phyloP scores from a whole-genome alignment of 768 basidiomycete species.

The Serendipita indica region DNA sequence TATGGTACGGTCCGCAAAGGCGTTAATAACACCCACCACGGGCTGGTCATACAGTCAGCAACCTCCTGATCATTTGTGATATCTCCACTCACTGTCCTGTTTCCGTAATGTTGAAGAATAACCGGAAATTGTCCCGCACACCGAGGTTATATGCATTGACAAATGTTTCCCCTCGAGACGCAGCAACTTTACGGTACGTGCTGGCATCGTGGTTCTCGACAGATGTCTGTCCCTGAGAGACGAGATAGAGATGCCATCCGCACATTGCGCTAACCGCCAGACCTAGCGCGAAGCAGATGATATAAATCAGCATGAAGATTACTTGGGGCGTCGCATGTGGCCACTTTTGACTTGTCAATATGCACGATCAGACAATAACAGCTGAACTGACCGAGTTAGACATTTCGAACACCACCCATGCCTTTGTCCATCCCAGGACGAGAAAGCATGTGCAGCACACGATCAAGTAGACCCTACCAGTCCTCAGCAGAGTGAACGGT shows the following conservation, averaged over 20 bases:
- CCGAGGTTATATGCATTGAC: conserved; percentile 86
- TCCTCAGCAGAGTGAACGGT: neutral
- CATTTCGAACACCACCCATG: conserved; percentile 45
- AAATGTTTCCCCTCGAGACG: conserved; percentile 58
- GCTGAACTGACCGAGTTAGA: conserved; percentile 18
- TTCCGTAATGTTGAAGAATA: conserved; percentile 79
- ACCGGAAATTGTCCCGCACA: conserved; percentile 47
- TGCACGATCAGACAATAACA: neutral
- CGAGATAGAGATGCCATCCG: conserved; percentile 54
- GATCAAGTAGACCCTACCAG: conserved; percentile 61
- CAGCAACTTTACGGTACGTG: conserved; percentile 56
- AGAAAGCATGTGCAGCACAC: conserved; percentile 48
- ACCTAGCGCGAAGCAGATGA: conserved; percentile 60
- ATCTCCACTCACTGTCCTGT: conserved; percentile 60
- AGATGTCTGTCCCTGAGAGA: conserved; percentile 65
- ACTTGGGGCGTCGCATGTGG: conserved; percentile 48
- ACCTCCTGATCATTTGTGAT: neutral
- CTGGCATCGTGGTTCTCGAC: conserved; percentile 85
- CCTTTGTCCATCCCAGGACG: conserved; percentile 45
- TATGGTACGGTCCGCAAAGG: conserved; percentile 69
- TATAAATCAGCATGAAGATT: conserved; percentile 56
- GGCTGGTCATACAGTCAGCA: conserved; percentile 29
- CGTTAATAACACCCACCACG: conserved; percentile 62
- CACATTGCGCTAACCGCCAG: conserved; percentile 62
- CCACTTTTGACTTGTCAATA: conserved; percentile 32